Base-by-base conservation (phyloP, 1,284 basidiomycete species). In the Malassezia japonica region DNA sequence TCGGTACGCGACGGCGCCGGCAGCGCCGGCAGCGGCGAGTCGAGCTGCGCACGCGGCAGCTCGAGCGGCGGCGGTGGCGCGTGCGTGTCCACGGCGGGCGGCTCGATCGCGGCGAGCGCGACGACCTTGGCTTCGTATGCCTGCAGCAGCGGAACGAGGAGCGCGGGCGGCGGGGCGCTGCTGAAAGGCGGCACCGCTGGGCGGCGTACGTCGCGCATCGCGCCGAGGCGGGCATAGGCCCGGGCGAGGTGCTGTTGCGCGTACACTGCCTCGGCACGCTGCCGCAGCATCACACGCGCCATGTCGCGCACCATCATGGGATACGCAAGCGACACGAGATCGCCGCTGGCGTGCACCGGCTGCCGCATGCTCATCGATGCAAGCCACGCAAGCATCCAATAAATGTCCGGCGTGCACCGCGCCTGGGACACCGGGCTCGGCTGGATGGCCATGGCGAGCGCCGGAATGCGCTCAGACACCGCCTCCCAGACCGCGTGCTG, bases 401-500 rank as follows among this genome's bases (percentile, higher is more conserved):
- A 65, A 33, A 70, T 57, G 48, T 72, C 70, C 0, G 64, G 64
- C 27, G 27, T 28, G n/a, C n/a, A n/a, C n/a, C n/a, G n/a, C n/a
- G n/a, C n/a, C n/a, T n/a, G n/a, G n/a, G n/a, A n/a, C n/a, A n/a
- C n/a, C 27, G 27, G 6, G 27, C 27, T 12, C 27, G 12, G 27
- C 27, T 28, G 6, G 27, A 6, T 28, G 27, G 6, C 27, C 27
- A 12, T 12, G 27, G 6, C 27, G 27, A 12, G 27, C 27, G 27
- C 6, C 27, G 27, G 27, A 3, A 40, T 18, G 24, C 18, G 23
- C 15, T 40, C 38, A 15, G 13, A 15, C 13, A 68, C 59, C 18
- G 57, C 59, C 39, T 70, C 62, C 70, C 70, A 72, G 0, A 69
- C 69, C 9, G 63, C 55, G 32, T 57, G 34, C 48, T 65, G 65